A percentile compares a stretch with the other conserved stretches of the same genome.
These are phyloP conservation scores for Termitomyces sp. DNA, from an alignment of 768 basidiomycete genomes.

Conservation along the genomic window DNA sequence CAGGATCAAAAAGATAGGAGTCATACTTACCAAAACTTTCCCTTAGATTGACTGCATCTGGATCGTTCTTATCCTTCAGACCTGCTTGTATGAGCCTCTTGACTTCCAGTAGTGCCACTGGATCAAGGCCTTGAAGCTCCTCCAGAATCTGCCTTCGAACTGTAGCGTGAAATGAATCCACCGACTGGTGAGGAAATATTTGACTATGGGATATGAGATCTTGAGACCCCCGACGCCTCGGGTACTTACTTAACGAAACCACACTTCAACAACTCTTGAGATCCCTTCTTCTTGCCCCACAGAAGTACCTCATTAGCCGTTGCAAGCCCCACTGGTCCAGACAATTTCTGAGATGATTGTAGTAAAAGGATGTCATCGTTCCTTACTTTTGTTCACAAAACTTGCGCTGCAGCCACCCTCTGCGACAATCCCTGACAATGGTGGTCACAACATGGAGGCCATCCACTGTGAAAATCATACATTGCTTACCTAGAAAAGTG, in stretches of 20 bases:
- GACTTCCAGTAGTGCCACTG: conserved; percentile 45
- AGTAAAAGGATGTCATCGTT: neutral
- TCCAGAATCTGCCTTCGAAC: conserved; percentile 46
- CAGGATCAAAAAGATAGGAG: neutral
- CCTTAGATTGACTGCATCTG: conserved; percentile 61
- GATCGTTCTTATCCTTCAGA: conserved; percentile 57
- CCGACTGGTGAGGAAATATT: conserved; percentile 53
- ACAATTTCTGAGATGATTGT: neutral
- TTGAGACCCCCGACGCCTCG: neutral
- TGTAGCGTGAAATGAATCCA: conserved; percentile 49
- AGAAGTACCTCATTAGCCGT: conserved; percentile 71
- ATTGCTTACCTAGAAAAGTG: conserved; percentile 46
- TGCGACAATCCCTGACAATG: conserved; percentile 49
- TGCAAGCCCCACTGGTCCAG: conserved; percentile 54
- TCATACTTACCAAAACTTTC: conserved; percentile 61
- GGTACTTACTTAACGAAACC: conserved; percentile 66
- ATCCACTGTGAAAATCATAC: conserved; percentile 20
- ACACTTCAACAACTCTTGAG: conserved; percentile 52
- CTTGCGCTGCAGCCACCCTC: conserved; percentile 70
- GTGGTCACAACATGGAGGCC: neutral
- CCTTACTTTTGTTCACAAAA: conserved; percentile 63
- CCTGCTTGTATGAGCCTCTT: conserved; percentile 54
- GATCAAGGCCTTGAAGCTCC: conserved; percentile 60
- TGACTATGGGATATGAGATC: conserved; percentile 34
- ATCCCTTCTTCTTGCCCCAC: conserved; percentile 63